Evolutionary conservation across 73 alveolate species (phyloP), one percentile per base, ranked within the genome.

Genomic region (Tetrahymena thermophila): DNA sequence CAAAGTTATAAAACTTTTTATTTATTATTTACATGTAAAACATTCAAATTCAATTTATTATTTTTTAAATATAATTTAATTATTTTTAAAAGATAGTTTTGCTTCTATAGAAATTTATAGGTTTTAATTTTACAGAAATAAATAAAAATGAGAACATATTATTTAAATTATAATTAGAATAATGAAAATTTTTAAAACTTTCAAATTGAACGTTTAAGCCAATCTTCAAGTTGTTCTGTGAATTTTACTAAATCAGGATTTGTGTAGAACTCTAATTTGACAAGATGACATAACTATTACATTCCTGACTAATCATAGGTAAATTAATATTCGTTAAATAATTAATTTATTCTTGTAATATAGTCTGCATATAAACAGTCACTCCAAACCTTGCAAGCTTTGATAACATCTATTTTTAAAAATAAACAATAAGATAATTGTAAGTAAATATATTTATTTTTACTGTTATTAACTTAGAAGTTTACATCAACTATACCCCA

Each of bases 401-500:
- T 19, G 23, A 71, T 31, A 31, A 71, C 11, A 71, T 71, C 89
- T 71, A 71, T 71, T 25, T 23, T 23, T 71, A 28, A 23, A 71
- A 28, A n/a, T 71, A 23, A 71, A 71, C n/a, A n/a, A 7, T 71
- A 10, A 31, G 17, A 71, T 25, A 71, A 25, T 19, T 25, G 23
- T 13, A 23, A 71, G 4, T 4, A 13, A 71, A 8, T 19, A 0
- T 71, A n/a, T 15, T 3, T 58, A 58, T 96, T 44, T 13, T 58
- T 95, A 37, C 98, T 98, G 13, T 97, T 95, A 56, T 94, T 84
- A 3, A 98, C 99, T 16, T 98, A 95, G 93, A 98, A 93, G 71
- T 97, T 94, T 15, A 98, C 85, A 93, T 98, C 99, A 10, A 98
- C 40, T 23, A 94, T 85, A 25, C 99, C 99, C 99, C 99, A 98